A percentile compares a stretch with the other conserved stretches of the same genome.
phyloP scores from a whole-genome alignment of 768 basidiomycete species.

The Roridomyces roridus region DNA sequence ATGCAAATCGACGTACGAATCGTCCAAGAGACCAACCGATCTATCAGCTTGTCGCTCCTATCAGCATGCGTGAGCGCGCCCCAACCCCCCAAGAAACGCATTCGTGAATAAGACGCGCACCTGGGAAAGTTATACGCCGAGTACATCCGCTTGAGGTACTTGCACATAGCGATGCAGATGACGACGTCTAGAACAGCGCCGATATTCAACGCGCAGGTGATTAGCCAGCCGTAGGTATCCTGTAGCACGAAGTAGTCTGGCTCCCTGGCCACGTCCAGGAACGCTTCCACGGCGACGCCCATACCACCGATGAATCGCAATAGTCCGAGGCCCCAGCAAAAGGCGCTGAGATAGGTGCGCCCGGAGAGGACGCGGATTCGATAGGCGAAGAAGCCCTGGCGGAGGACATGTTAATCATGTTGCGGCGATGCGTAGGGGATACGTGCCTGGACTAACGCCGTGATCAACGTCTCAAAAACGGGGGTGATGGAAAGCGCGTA shows the following conservation, averaged over 20 bases:
- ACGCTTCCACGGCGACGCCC: slow-evolving; percentile 24
- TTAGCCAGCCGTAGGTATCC: slow-evolving; percentile 31
- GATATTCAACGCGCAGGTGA: slow-evolving; percentile 27
- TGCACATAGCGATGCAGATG: slow-evolving; percentile 30
- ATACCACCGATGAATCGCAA: slow-evolving; percentile 28
- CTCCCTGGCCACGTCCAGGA: slow-evolving; percentile 29
- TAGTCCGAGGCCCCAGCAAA: slow-evolving; percentile 25
- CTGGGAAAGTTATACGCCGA: slow-evolving; percentile 6
- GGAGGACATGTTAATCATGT: neutral
- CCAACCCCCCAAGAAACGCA: too few species aligned
- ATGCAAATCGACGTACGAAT: too few species aligned
- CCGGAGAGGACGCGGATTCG: slow-evolving; percentile 29
- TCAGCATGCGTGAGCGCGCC: too few species aligned
- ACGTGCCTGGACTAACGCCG: slow-evolving; percentile 34
- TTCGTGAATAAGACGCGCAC: too few species aligned
- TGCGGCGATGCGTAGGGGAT: neutral
- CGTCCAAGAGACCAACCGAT: neutral
- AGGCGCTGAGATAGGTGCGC: slow-evolving; percentile 13
- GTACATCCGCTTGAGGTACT: slow-evolving; percentile 21
- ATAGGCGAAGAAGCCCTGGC: slow-evolving; percentile 31
- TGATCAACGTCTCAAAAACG: slow-evolving; percentile 35
- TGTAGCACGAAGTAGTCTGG: slow-evolving; percentile 27
- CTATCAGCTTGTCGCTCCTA: neutral
- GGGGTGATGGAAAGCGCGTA: slow-evolving; percentile 29
- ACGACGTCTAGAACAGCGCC: slow-evolving; percentile 31